Evolutionary conservation across 2,329 filamentous ascomycete genomes (phyloP).

Genomic region (Colletotrichum gigasporum): DNA sequence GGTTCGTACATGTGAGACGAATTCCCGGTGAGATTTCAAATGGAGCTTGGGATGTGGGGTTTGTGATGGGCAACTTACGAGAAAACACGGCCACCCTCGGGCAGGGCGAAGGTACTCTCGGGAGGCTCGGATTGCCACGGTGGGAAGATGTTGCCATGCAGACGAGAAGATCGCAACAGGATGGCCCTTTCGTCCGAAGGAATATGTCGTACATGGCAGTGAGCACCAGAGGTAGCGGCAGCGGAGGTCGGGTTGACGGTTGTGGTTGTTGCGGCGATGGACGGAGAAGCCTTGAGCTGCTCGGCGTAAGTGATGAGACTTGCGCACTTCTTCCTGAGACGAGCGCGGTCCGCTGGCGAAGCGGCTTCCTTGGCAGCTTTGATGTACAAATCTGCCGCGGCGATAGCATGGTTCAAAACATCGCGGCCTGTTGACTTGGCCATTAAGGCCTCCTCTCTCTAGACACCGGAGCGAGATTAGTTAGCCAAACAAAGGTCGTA

Average conservation of each 20-base stretch:
- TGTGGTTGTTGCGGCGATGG: background rate
- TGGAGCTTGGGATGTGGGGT: too few relatives aligned
- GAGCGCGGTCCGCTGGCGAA: constrained; percentile 69
- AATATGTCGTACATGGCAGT: constrained; percentile 61
- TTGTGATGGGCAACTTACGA: constrained; percentile 68
- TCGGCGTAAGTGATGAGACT: constrained; percentile 78
- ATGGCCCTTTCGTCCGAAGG: constrained; percentile 80
- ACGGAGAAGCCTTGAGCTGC: constrained; percentile 67
- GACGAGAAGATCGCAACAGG: constrained; percentile 77
- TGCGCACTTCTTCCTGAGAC: constrained; percentile 75
- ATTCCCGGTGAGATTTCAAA: constrained; percentile 25
- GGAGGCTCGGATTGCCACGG: constrained; percentile 79
- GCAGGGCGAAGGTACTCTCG: constrained; percentile 68
- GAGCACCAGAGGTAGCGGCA: background rate
- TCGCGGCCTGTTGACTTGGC: constrained; percentile 52
- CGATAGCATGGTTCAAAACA: constrained; percentile 79
- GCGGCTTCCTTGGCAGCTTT: constrained; percentile 72
- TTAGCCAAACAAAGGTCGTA: constrained; percentile 2
- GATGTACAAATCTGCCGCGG: constrained; percentile 84
- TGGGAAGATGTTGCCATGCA: constrained; percentile 86
- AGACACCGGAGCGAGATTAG: background rate
- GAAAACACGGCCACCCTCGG: constrained; percentile 63
- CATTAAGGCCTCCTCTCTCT: constrained; percentile 51
- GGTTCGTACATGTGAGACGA: constrained; percentile 16
- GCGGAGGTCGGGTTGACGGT: background rate